These are phyloP conservation scores for Cladosporium sp. DNA, from an alignment of 2,329 filamentous ascomycete species.

Conservation along the genomic window DNA sequence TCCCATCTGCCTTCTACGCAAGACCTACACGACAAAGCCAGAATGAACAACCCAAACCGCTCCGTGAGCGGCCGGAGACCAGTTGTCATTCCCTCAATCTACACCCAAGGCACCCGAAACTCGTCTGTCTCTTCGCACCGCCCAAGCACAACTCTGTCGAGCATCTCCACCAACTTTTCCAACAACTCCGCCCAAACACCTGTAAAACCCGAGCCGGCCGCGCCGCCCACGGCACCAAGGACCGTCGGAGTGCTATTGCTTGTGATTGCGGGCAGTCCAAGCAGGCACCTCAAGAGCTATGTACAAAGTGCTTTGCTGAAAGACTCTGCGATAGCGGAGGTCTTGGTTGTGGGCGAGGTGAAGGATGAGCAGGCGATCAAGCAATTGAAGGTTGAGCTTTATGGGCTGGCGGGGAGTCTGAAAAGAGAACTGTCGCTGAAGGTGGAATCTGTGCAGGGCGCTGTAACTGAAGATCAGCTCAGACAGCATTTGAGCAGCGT, in stretches of 20 bases:
- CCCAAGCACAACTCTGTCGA: conserved; percentile 7
- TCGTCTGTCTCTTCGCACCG: background rate
- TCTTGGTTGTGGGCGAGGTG: conserved; percentile 15
- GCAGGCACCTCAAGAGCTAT: conserved; percentile 9
- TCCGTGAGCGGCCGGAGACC: conserved; percentile 14
- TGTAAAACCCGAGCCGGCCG: background rate
- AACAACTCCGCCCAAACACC: background rate
- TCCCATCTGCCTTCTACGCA: background rate
- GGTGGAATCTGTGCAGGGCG: conserved; percentile 22
- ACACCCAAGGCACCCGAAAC: conserved; percentile 5
- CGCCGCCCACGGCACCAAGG: background rate
- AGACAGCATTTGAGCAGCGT: conserved; percentile 17
- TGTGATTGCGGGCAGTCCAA: conserved; percentile 13
- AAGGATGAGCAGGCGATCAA: conserved; percentile 24
- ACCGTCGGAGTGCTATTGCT: conserved; percentile 10
- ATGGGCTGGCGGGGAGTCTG: conserved; percentile 25
- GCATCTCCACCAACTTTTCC: conserved; percentile 6
- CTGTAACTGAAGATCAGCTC: conserved; percentile 26
- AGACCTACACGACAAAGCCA: background rate
- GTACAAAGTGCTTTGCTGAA: conserved; percentile 9
- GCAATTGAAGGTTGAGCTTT: conserved; percentile 29
- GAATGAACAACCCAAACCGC: background rate
- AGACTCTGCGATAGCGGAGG: background rate
- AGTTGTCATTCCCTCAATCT: conserved; percentile 9
- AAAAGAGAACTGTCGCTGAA: conserved; percentile 29